phyloP scores from a whole-genome alignment of 495 filamentous ascomycete genomes.

The Saxophila tyrrhenica region DNA sequence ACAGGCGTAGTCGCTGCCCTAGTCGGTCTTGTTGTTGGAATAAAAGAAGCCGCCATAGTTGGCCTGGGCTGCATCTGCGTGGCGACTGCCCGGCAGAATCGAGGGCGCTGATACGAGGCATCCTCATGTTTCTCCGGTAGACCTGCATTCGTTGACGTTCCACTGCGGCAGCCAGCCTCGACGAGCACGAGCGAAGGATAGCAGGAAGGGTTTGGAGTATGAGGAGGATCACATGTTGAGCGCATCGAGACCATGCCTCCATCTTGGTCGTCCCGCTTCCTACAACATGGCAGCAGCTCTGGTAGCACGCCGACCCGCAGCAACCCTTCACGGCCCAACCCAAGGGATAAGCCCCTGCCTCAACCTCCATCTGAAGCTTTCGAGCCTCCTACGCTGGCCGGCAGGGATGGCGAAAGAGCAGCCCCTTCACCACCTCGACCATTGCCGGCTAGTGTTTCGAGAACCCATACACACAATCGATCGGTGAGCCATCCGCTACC shows the following conservation, averaged over 20 bases:
- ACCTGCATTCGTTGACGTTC: neutral
- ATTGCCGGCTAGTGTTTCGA: neutral
- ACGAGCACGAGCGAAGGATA: neutral
- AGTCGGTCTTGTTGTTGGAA: no score
- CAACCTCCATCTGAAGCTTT: slow-evolving; percentile 2
- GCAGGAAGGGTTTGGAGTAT: neutral
- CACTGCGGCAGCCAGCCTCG: neutral
- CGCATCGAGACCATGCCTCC: slow-evolving; percentile 9
- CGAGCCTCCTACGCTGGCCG: slow-evolving; percentile 10
- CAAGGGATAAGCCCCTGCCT: slow-evolving; percentile 16
- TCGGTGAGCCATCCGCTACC: slow-evolving; percentile 21
- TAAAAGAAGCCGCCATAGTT: neutral
- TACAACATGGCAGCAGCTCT: slow-evolving; percentile 3
- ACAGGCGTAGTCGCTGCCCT: neutral
- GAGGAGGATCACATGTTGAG: neutral
- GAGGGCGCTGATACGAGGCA: neutral
- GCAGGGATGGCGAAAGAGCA: slow-evolving; percentile 8
- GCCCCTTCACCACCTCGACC: slow-evolving; percentile 2
- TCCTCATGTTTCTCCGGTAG: neutral
- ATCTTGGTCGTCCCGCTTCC: slow-evolving; percentile 22
- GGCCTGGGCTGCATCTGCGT: no score
- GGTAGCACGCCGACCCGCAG: slow-evolving; percentile 5
- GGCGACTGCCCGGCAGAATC: neutral
- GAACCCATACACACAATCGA: slow-evolving; percentile 10
- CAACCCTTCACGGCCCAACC: neutral